Evolutionary conservation across 2,329 filamentous ascomycete species (phyloP), one percentile per base, ranked within the genome.

Genomic region (Paecilomyces niveus): DNA sequence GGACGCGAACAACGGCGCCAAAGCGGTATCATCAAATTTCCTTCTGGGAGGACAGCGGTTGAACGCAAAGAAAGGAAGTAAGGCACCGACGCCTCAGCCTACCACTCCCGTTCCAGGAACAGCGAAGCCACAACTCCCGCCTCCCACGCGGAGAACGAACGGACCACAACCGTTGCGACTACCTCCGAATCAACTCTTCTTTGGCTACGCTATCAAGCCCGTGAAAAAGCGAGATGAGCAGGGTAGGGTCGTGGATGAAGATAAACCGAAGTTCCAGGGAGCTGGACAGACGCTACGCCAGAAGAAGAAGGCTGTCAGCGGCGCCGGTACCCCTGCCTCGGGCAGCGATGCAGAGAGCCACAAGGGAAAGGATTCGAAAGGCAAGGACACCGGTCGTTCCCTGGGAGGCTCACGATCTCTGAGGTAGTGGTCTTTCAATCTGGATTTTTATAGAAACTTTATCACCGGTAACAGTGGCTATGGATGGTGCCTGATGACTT

Each of bases 151-250:
- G 54, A 78, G 83, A 61, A 86, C 82, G 13, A 92, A 93, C 63
- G 92, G 92, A 0, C 92, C 93, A 0, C 89, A 94, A 70, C 92
- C 93, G 3, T 81, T 99, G 7, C 84, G 94, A 29, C 74, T 99
- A 55, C 84, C 90, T 0, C 88, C 89, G 0, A 94, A 94, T 67
- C 96, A 97, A 75, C 81, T 99, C 3, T 99, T 99, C 80, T 96
- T 99, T 63, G 94, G 94, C 2, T 99, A 97, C 69, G 89, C 96
- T 68, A 83, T 96, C 70, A 96, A 89, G 73, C 93, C 93, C 0
- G 81, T 95, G 50, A 92, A 91, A 78, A 90, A 89, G 8, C 85
- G 88, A 58, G 88, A 85, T 35, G 85, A 90, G 59, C 81, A 86
- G 60, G 71, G 72, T 5, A 85, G 88, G 59, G 82, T 85, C 39